Percentiles rank a stretch among this genome's conserved stretches.
Conservation (phyloP, 768 basidiomycete species). For the Clitopilus passeckerianus region DNA sequence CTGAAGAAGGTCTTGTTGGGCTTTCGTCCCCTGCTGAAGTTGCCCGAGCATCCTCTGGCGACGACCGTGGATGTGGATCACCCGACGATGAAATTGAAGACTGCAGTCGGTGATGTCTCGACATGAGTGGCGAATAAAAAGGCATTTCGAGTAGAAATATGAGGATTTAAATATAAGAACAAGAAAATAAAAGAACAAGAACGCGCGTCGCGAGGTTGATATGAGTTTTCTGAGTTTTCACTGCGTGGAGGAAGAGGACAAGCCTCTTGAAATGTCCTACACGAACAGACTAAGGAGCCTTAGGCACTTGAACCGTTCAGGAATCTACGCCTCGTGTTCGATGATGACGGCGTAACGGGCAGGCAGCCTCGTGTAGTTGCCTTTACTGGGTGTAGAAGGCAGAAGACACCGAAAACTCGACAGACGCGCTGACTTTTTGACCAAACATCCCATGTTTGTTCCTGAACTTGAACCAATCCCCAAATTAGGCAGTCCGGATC, state of each 20-base stretch:
- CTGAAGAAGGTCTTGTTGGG: constrained; percentile 22
- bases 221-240: neutral
- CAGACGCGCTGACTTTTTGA: constrained; percentile 5
- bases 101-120: constrained; percentile 6
- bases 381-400: constrained; percentile 27
- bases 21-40: constrained; percentile 21
- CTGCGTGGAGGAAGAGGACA: neutral
- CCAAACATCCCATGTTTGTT: constrained; percentile 5
- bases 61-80: constrained; percentile 24
- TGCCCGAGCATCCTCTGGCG: constrained; percentile 22
- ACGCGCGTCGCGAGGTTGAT: neutral
- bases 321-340: constrained; percentile 42
- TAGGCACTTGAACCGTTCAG: constrained; percentile 18
- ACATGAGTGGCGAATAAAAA: constrained; percentile 2
- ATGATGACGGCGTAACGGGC: constrained; percentile 18
- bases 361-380: constrained; percentile 42
- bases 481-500: constrained; percentile 8
- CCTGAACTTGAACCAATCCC: constrained; percentile 20
- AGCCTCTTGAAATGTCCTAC: constrained; percentile 7
- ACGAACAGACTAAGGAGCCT: constrained; percentile 12
- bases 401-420: constrained; percentile 4
- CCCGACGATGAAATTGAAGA: constrained; percentile 10
- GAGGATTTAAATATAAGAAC: neutral
- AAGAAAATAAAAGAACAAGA: neutral
- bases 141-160: neutral